Percentiles rank a stretch among this genome's conserved stretches.
These are phyloP conservation scores for Lasiodiplodia sp. DNA, from an alignment of 2,329 filamentous ascomycete genomes.

Conservation along the genomic window DNA sequence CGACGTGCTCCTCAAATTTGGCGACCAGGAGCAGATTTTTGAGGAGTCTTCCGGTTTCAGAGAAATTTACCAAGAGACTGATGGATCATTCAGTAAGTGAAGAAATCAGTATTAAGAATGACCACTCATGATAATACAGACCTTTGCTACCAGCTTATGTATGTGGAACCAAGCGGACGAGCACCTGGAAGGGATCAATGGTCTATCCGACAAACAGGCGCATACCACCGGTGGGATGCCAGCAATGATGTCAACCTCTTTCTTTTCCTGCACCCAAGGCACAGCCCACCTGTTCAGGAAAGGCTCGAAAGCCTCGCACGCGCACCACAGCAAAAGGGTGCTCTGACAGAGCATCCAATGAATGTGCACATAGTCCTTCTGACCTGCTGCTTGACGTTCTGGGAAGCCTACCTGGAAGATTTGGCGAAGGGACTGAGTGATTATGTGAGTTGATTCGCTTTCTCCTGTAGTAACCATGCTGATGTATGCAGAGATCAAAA, in stretches of 20 bases:
- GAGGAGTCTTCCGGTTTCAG: constrained; percentile 30
- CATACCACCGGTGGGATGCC: constrained; percentile 12
- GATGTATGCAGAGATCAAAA: no score
- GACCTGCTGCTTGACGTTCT: constrained; percentile 28
- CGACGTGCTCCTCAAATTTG: constrained; percentile 32
- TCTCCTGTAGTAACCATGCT: no score
- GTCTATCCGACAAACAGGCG: constrained; percentile 33
- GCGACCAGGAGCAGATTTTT: constrained; percentile 26
- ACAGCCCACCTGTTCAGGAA: no score
- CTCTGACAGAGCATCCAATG: constrained; percentile 25
- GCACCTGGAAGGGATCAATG: constrained; percentile 27
- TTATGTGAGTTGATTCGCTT: no score
- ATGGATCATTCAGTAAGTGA: constrained; percentile 32
- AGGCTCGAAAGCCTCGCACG: constrained; percentile 16
- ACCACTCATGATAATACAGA: constrained; percentile 14
- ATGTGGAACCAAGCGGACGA: constrained; percentile 32
- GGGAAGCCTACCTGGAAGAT: constrained; percentile 30
- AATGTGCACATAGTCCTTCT: constrained; percentile 31
- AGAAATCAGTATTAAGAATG: no score
- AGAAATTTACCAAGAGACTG: not conserved
- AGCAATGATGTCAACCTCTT: not conserved
- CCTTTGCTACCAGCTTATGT: constrained; percentile 31
- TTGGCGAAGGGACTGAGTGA: no score
- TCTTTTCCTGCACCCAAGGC: constrained; percentile 29
- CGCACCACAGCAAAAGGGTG: not conserved